phyloP scores from a whole-genome alignment of 2,329 filamentous ascomycete species.

The Fusarium illudens region DNA sequence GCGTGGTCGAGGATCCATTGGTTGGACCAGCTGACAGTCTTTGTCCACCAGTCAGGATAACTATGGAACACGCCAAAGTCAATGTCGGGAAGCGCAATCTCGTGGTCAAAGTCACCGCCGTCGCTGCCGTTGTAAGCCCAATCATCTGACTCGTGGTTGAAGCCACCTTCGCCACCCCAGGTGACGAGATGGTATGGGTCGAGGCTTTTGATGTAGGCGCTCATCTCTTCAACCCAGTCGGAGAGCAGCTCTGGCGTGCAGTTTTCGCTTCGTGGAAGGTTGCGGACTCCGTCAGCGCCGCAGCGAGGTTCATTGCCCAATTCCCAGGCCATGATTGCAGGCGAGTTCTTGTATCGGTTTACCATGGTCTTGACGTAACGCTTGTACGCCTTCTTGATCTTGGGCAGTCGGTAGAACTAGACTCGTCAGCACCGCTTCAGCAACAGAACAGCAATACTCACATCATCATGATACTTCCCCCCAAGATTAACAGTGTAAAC shows the following conservation, averaged over 20 bases:
- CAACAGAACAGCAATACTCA: conserved; percentile 57
- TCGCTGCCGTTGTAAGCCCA: conserved; percentile 58
- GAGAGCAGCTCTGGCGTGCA: conserved; percentile 66
- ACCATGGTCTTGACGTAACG: conserved; percentile 57
- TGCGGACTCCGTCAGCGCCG: conserved; percentile 32
- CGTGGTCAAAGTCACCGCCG: conserved; percentile 63
- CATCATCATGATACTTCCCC: conserved; percentile 54
- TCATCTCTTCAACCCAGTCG: conserved; percentile 65
- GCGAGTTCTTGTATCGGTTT: conserved; percentile 54
- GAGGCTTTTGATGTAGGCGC: conserved; percentile 68
- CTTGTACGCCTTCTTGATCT: conserved; percentile 30
- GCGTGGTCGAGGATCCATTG: conserved; percentile 66
- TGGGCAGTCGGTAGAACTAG: conserved; percentile 22
- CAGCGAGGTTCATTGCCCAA: conserved; percentile 67
- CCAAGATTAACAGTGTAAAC: conserved; percentile 65
- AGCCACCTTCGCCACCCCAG: conserved; percentile 67
- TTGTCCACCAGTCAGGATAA: conserved; percentile 66
- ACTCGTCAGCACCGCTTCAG: not conserved
- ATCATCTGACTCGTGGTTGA: conserved; percentile 55
- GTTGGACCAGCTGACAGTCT: conserved; percentile 60
- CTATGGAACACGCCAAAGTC: conserved; percentile 65
- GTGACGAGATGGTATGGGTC: conserved; percentile 69
- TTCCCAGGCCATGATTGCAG: conserved; percentile 62
- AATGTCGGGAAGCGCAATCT: conserved; percentile 54
- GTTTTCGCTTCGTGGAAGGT: conserved; percentile 49